Base-by-base conservation (phyloP, 1,139 yeast species). In the Trichomonascaceae sp. region DNA sequence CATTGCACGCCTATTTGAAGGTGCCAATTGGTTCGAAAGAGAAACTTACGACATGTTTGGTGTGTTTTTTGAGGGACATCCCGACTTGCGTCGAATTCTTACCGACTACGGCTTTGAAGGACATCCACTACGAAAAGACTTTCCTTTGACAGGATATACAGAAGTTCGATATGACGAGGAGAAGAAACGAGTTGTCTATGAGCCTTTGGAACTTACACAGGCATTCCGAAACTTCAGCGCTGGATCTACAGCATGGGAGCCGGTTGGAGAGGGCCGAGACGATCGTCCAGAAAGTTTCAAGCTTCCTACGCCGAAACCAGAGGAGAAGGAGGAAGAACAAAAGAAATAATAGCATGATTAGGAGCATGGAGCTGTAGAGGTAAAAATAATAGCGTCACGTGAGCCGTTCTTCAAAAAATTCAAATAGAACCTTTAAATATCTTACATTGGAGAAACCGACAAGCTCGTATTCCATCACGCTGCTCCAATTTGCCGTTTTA, bases 81-180 rank as follows among this genome's bases (percentile, higher is more conserved):
- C 96, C 10, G 96, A 88, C 72, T 77, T 88, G 68, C 84, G 96
- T 75, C 80, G 96, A 74, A 87, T 88, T 69, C 80, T 88, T 83
- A 88, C 96, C 53, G 96, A 88, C 73, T 88, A 88, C 71, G 96
- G 96, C 39, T 88, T 88, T 65, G 95, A 87, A 71, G 96, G 96
- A 54, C 95, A 88, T 69, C 96, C 96, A 15, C 79, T 88, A 69
- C 82, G 96, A 72, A 88, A 88, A 72, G 96, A 88, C 72, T 88
- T 88, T 86, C 96, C 96, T 63, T 83, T 93, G 49, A 86, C 95
- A 49, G 96, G 96, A 58, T 88, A 86, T 73, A 87, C 95, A 52
- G 96, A 88, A 74, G 89, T 88, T 48, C 81, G 93, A 69, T 88
- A 87, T 71, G 96, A 88, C 70, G 91, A 87, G 70, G 96, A 88